Evolutionary conservation across 2,329 filamentous ascomycete species (phyloP).

Genomic region (Herpotrichia juniperi): DNA sequence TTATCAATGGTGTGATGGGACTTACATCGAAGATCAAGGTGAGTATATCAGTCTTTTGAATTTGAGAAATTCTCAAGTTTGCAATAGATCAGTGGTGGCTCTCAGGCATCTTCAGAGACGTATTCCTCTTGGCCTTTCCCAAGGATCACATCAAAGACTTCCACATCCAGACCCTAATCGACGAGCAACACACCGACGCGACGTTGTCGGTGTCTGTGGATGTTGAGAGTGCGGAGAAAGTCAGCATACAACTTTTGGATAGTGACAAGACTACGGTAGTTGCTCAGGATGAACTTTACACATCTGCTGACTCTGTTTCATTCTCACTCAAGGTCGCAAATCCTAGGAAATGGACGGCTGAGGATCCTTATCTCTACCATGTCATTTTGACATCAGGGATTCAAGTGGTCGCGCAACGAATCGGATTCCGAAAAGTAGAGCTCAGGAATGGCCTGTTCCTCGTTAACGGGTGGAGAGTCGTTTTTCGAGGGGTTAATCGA

Average conservation of each 20-base stretch:
- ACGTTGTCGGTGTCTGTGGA: background rate
- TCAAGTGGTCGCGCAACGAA: slow-evolving; percentile 54
- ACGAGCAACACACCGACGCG: background rate
- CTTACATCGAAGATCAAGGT: slow-evolving; percentile 66
- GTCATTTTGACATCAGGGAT: slow-evolving; percentile 56
- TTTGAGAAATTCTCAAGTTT: background rate
- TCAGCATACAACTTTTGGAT: background rate
- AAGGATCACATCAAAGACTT: slow-evolving; percentile 58
- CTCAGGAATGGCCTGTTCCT: slow-evolving; percentile 61
- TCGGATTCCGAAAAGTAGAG: slow-evolving; percentile 66
- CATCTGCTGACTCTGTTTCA: slow-evolving; percentile 25
- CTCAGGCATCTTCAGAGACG: slow-evolving; percentile 67
- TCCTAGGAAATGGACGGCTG: slow-evolving; percentile 67
- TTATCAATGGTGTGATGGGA: slow-evolving; percentile 70
- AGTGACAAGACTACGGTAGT: background rate
- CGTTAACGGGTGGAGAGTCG: slow-evolving; percentile 64
- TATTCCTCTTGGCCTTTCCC: slow-evolving; percentile 63
- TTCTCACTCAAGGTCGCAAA: slow-evolving; percentile 52
- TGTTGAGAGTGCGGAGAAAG: background rate
- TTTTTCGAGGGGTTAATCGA: slow-evolving; percentile 67
- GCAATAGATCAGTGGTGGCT: slow-evolving; percentile 14
- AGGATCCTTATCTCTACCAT: slow-evolving; percentile 64
- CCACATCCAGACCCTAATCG: slow-evolving; percentile 49
- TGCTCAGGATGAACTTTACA: slow-evolving; percentile 47
- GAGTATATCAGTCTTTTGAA: background rate